Evolutionary conservation across 2,329 filamentous ascomycete genomes (phyloP), one percentile per base, ranked within the genome.

Genomic region (Colletotrichum melonis): DNA sequence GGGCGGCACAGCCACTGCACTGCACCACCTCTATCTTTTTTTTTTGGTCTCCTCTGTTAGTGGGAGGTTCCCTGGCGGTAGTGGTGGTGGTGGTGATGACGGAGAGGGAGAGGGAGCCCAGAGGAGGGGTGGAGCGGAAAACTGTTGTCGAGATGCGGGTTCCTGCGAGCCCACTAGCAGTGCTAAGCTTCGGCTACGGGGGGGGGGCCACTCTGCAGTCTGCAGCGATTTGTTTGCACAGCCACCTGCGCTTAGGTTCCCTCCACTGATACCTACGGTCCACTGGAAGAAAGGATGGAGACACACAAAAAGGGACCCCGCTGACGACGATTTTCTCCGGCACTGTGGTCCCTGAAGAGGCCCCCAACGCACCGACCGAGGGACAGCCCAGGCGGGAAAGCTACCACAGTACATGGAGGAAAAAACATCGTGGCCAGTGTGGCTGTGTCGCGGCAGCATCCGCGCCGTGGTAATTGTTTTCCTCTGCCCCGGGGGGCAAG

Each of bases 371-470:
- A 46, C 42, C 42, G 42, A 46, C 42, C 42, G 42, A 46, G 19
- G 19, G 6, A n/a, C 16, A 19, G 42, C 42, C 42, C 16, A 19
- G 42, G 19, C 42, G 42, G 16, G 19, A 42, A 42, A 42, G 2
- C 35, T 42, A 16, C 26, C 26, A 26, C 0, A 26, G 26, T 26
- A 26, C 26, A 26, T 26, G 26, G 26, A 26, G 26, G 26, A 5
- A 60, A 58, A 55, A 35, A 55, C 24, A 35, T 30, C 11, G 28
- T 24, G 42, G 46, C 7, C 7, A 24, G 28, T 42, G 68, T 71
- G 56, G 63, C 68, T 54, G 68, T 67, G 68, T 46, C 59, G 68
- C 67, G 67, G 68, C 68, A 66, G 68, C 32, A 67, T 66, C 68
- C 68, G 68, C 62, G 35, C 22, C 46, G 38, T 26, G 12, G n/a